Evolutionary conservation across 148 eudicot genomes (phyloP), one percentile per base, ranked within the genome.

Genomic region (Arctostaphylos glauca): DNA sequence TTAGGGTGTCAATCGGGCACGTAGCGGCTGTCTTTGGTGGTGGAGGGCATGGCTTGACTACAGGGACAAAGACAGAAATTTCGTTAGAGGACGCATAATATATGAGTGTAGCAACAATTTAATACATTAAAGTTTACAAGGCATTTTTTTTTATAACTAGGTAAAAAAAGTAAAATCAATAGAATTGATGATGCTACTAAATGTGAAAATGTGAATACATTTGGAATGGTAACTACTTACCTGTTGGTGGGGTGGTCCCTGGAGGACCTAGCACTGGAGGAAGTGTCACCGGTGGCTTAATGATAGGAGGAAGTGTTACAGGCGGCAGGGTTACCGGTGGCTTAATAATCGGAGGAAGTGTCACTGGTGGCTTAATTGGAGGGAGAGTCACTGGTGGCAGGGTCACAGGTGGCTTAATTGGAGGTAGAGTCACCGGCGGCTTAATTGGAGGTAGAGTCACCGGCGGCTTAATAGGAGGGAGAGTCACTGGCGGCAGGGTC

Each of bases 1-100:
- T 94, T 41, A 95, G 83, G 6, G 90, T 78, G 80, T 95, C 90
- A 43, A 95, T 90, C 0, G 98, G 98, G 89, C 98, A 95, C 2
- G 85, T 91, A 44, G 80, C 85, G 0, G 79, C 25, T 0, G 74
- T 48, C 5, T 86, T 25, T 58, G 88, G 71, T 50, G 93, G 83
- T 13, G 73, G 73, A 6, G 74, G 74, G 49, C 74, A 70, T 13
- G 21, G 74, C 4, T 16, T 70, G 41, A 0, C 74, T 70, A 48
- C n/a, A 38, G 10, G 74, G 21, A 70, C 12, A 3, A 43, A 70
- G 49, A 2, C n/a, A 70, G 48, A 14, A 70, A 41, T 38, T 38
- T 6, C 14, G 5, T 41, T 15, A 68, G n/a, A 23, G 44, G 41
- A 25, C 46, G 6, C 44, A 31, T 23, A 31, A 67, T 31, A 10